Base-by-base conservation (phyloP, 345 rosid species). In the Gossypium longicalyx region DNA sequence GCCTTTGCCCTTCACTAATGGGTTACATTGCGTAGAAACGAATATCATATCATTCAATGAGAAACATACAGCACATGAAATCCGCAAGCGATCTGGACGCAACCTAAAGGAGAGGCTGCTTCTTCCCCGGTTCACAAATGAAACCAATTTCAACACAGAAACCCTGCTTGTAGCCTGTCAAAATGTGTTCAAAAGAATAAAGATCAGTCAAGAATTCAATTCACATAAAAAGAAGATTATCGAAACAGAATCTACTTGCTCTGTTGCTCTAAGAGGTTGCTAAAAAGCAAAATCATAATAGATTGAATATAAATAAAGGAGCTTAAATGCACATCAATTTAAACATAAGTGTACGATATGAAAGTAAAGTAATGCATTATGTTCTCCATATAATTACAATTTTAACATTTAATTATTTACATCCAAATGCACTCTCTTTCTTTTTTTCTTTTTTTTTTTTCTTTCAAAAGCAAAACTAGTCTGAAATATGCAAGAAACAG, bases 1-100 rank as follows among this genome's bases (percentile, higher is more conserved):
- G 58, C 19, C 7, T 34, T 34, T 34, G 7, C 1, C 41, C 41
- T 5, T 34, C 41, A 5, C 41, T 34, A 34, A 34, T 34, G 41
- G 41, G 41, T 5, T 34, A 34, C 41, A 20, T 45, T 12, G 45
- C 29, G 7, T 34, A 56, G 60, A 70, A 51, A 53, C 38, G 20
- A 12, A 67, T 52, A 52, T 27, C 73, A 52, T 13, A 49, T 54
- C 3, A 22, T 13, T 19, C 19, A 72, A 1, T 20, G 3, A 74
- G 53, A 65, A 74, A 81, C 88, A 65, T 84, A 88, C 94, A 77
- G 89, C 89, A 12, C 89, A 87, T 67, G 87, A 84, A 62, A 90
- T 70, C 75, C 77, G 76, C 56, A 87, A 80, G 73, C 90, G 89
- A 79, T 78, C 56, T 9, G 80, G 76, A 19, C 53, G 67, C 12